A percentile compares a stretch with the other conserved stretches of the same genome.
These are phyloP conservation scores for Umbilicus rupestris DNA, from an alignment of 164 flowering plant species.

Conservation along the genomic window DNA sequence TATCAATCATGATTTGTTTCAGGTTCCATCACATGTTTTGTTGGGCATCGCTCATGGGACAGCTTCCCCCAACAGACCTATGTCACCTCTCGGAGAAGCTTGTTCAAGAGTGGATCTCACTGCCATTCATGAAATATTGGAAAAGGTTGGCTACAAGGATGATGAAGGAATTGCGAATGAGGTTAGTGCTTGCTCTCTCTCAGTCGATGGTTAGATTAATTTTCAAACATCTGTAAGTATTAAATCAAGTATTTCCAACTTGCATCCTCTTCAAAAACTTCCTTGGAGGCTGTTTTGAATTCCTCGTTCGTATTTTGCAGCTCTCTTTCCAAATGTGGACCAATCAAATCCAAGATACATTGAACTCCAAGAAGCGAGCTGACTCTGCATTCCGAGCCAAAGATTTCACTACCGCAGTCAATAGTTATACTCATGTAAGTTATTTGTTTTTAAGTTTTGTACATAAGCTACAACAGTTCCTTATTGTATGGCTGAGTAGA, in stretches of 20 bases:
- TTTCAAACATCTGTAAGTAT: not conserved
- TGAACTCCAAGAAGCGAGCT: slow-evolving; percentile 80
- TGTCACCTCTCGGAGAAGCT: slow-evolving; percentile 74
- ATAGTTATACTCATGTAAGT: slow-evolving; percentile 63
- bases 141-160: slow-evolving; percentile 82
- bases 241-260: not conserved
- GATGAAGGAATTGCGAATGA: slow-evolving; percentile 86
- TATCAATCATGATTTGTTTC: slow-evolving; percentile 4
- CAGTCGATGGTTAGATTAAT: not conserved
- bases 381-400: slow-evolving; percentile 79
- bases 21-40: slow-evolving; percentile 71
- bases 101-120: slow-evolving; percentile 82
- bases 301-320: slow-evolving; percentile 33
- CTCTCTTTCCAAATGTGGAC: slow-evolving; percentile 97
- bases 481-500: not conserved
- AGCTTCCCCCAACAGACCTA: slow-evolving; percentile 27
- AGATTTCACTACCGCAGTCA: slow-evolving; percentile 65
- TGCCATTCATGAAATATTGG: slow-evolving; percentile 78
- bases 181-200: slow-evolving; percentile 30
- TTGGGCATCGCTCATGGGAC: slow-evolving; percentile 52
- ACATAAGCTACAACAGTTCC: not conserved
- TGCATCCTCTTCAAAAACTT: not conserved
- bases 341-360: slow-evolving; percentile 80
- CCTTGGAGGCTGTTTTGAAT: not conserved
- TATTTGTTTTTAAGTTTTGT: not conserved